Evolutionary conservation across 257 asterid genomes (phyloP).

Genomic region (Vinca minor): DNA sequence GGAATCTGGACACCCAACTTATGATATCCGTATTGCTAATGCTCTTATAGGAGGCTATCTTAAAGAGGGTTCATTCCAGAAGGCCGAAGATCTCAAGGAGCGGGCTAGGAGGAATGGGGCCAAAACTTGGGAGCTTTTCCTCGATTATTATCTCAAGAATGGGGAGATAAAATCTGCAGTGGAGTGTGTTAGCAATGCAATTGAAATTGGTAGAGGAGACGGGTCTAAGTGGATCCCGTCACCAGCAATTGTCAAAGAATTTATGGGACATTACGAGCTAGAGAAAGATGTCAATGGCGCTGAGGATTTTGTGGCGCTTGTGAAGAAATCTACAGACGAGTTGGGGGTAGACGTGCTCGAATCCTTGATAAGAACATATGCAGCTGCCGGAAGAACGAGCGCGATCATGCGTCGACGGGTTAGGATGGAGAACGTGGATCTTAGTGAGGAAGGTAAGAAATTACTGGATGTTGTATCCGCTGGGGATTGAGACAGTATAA

Average conservation of each 20-base stretch:
- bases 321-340: conserved; percentile 47
- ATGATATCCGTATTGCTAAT: conserved; percentile 72
- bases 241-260: conserved; percentile 28
- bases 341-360: conserved; percentile 47
- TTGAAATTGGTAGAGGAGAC: conserved; percentile 53
- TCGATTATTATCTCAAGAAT: conserved; percentile 55
- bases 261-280: conserved; percentile 58
- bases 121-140: conserved; percentile 80
- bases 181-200: conserved; percentile 48
- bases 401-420: conserved; percentile 49
- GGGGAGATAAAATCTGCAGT: conserved; percentile 48
- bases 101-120: conserved; percentile 55
- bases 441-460: conserved; percentile 60
- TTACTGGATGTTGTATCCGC: conserved; percentile 46
- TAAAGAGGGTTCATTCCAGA: conserved; percentile 41
- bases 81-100: conserved; percentile 58
- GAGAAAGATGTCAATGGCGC: conserved; percentile 63
- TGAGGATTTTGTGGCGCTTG: conserved; percentile 49
- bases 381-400: conserved; percentile 65
- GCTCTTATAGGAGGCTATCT: conserved; percentile 72
- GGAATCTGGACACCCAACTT: conserved; percentile 43
- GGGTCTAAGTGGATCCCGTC: conserved; percentile 64
- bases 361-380: conserved; percentile 61
- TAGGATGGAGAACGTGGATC: conserved; percentile 80
- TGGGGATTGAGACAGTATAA: conserved; percentile 35